Percentiles rank a stretch among this genome's conserved stretches.
phyloP scores from a whole-genome alignment of 129 eudicot genomes.

The carrot (Daucus carota) region DH1_v3.0 NC_030384.2:36782001-36782500 shows the following conservation, averaged over 20 bases:
- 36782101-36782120: background rate
- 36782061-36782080: background rate
- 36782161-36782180: background rate
- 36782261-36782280: background rate
- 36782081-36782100: background rate
- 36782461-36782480: background rate
- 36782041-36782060: background rate
- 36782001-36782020: background rate
- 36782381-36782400: slow-evolving; percentile 69
- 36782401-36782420: slow-evolving; percentile 65
- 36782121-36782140: background rate
- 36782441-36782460: slow-evolving; percentile 64
- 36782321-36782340: background rate
- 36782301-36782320: background rate
- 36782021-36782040: background rate
- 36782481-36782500: background rate
- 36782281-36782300: background rate
- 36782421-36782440: slow-evolving; percentile 74
- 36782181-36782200: background rate
- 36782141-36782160: background rate
- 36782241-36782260: background rate
- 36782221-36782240: background rate
- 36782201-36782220: background rate
- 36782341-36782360: background rate
- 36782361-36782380: background rate